These are phyloP conservation scores for Beauveria sp. DNA, from an alignment of 2,329 filamentous ascomycete genomes.

Conservation along the genomic window DNA sequence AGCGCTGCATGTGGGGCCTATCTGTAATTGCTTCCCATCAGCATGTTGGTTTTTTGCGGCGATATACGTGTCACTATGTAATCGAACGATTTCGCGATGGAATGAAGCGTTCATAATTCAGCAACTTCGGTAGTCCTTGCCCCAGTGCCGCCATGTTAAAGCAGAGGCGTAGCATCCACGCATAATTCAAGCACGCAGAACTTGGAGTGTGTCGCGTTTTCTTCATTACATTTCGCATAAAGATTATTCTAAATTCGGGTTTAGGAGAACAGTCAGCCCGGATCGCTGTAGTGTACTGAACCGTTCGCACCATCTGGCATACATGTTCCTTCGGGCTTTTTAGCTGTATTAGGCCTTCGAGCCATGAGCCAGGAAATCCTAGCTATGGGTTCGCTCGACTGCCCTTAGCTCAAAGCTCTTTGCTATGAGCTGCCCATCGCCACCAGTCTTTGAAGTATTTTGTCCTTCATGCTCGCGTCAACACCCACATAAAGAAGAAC, in stretches of 20 bases:
- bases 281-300: neutral
- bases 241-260: conserved; percentile 1
- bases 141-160: neutral
- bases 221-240: conserved; percentile 9
- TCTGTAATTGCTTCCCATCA: neutral
- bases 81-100: neutral
- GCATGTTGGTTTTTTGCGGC: neutral
- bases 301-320: neutral
- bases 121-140: neutral
- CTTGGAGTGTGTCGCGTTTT: neutral
- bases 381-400: neutral
- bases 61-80: neutral
- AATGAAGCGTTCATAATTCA: neutral
- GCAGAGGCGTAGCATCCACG: neutral
- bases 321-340: neutral
- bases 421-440: neutral
- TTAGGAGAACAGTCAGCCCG: neutral
- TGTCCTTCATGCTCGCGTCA: conserved; percentile 37
- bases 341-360: neutral
- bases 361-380: neutral
- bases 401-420: neutral
- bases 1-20: neutral
- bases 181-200: neutral
- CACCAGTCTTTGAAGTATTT: neutral
- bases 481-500: conserved; percentile 85